These are phyloP conservation scores for Pyracantha coccinea DNA, from an alignment of 331 rosid genomes.

Conservation along the genomic window DNA sequence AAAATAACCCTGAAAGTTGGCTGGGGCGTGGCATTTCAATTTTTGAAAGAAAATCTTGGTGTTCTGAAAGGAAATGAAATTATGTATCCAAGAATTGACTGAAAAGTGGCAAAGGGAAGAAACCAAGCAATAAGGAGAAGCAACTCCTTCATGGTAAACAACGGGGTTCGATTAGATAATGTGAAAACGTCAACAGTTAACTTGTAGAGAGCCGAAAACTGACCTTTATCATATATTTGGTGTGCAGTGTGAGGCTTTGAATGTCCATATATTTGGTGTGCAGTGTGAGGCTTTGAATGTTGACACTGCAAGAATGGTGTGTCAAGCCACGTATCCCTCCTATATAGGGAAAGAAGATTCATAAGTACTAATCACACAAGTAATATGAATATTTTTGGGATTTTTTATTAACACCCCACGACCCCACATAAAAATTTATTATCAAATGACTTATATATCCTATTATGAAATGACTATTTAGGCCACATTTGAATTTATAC, in stretches of 20 bases:
- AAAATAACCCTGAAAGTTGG: no score
- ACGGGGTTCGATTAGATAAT: not conserved
- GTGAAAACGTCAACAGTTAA: not conserved
- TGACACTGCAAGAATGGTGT: conserved; percentile 9
- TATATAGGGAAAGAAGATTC: not conserved
- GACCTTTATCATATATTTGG: conserved; percentile 11
- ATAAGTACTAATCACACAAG: no score
- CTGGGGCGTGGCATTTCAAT: no score
- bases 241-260: conserved; percentile 8
- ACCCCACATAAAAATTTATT: no score
- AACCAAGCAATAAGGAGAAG: not conserved
- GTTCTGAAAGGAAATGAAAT: not conserved
- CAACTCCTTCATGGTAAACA: not conserved
- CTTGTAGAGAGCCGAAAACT: not conserved
- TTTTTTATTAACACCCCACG: no score
- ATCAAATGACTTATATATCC: no score
- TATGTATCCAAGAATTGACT: no score
- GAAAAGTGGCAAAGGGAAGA: not conserved
- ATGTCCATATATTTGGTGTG: not conserved
- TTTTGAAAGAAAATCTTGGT: no score
- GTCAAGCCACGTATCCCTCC: not conserved
- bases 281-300: conserved; percentile 3
- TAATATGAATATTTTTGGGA: no score
- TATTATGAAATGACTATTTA: no score
- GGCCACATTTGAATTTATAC: no score